Conservation (phyloP, 345 rosid genomes). For the Hibiscus mutabilis region DNA sequence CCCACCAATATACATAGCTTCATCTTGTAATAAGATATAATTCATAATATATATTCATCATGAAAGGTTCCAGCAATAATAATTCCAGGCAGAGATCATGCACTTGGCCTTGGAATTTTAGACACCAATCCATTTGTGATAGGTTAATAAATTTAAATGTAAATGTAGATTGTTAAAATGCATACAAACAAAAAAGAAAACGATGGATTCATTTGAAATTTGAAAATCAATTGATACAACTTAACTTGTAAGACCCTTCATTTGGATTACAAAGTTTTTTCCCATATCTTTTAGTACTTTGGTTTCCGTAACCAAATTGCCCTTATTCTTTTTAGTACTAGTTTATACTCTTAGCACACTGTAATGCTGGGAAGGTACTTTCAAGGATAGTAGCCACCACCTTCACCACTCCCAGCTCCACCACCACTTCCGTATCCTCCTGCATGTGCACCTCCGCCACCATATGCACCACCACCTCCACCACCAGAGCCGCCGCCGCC, state of each 20-base stretch:
- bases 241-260: neutral
- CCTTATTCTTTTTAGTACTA: conserved; percentile 17
- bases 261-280: neutral
- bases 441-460: neutral
- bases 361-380: neutral
- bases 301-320: conserved; percentile 1
- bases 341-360: neutral
- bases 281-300: neutral
- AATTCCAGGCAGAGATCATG: no score
- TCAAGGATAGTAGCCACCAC: conserved; percentile 13
- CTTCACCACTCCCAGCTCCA: neutral
- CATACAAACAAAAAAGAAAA: neutral
- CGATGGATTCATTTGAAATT: neutral
- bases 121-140: no score
- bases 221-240: neutral
- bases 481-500: neutral
- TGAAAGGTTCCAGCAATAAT: neutral
- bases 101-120: neutral
- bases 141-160: neutral
- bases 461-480: neutral
- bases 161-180: neutral
- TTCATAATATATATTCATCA: no score
- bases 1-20: neutral
- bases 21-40: neutral
- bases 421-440: conserved; percentile 6